Evolutionary conservation across 2,329 filamentous ascomycete species (phyloP).

Genomic region (Cladosporium sp.): DNA sequence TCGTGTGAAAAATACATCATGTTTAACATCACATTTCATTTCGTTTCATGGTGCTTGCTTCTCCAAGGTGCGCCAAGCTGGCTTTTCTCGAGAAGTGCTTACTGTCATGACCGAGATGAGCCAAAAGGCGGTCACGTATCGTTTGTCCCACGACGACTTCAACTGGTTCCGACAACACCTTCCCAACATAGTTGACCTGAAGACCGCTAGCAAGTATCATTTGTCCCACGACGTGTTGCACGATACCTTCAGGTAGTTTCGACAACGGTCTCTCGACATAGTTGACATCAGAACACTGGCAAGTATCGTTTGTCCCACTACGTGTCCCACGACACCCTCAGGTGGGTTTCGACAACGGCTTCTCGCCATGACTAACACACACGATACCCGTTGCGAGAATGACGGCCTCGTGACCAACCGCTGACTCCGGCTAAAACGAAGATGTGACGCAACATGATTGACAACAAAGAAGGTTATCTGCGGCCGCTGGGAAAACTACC

Average conservation of each 20-base stretch:
- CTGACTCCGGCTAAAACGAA: background rate
- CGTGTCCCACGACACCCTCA: background rate
- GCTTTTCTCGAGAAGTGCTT: background rate
- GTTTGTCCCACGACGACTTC: background rate
- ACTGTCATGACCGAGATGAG: background rate
- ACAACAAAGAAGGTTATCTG: background rate
- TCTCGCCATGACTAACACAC: background rate
- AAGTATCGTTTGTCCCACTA: background rate
- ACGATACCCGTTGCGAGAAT: background rate
- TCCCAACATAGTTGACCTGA: background rate
- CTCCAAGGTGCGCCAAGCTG: background rate
- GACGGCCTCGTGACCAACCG: background rate
- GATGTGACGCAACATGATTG: background rate
- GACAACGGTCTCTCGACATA: background rate
- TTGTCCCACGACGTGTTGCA: background rate
- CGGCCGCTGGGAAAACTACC: background rate
- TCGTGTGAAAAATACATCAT: background rate
- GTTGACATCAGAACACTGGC: too few relatives aligned
- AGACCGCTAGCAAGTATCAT: background rate
- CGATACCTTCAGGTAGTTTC: background rate
- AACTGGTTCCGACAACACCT: background rate
- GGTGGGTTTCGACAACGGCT: background rate
- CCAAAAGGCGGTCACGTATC: background rate
- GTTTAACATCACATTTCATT: background rate
- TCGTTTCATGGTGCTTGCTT: background rate